Base-by-base conservation (phyloP, 257 asterid species). In the Solanum medicagineum region DNA sequence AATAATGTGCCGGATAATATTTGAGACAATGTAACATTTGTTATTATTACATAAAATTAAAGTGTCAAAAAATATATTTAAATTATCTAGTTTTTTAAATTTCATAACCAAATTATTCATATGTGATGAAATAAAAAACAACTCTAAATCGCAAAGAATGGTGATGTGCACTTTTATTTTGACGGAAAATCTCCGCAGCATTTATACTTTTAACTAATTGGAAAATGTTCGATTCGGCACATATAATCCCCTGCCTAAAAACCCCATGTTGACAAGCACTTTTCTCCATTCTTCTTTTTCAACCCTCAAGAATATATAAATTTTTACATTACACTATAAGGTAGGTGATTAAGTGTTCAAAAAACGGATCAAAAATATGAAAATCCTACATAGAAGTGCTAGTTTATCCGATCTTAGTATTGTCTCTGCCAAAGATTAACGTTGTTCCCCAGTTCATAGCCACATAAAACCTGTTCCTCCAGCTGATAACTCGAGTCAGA, bases 401-500 rank as follows among this genome's bases (percentile, higher is more conserved):
- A 56, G 26, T 55, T 88, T 65, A 90, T 55, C 92, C 89, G 66
- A 94, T 95, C 87, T 94, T 92, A 81, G 98, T 84, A 89, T 89
- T 95, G 87, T 95, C 98, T 89, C 98, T 90, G 85, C 98, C 98
- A 6, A 95, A 95, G 56, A 93, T 94, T 1, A 94, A 91, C 20
- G 98, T 95, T 26, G 97, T 93, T 19, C 92, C 98, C 98, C 98
- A 95, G 92, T 95, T 95, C 51, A 93, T 88, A 8, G 97, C 96
- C 63, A 95, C 98, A 16, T 95, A 93, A 70, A 95, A 87, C 90
- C 97, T 91, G 93, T 95, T 95, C 89, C 98, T 94, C 98, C 98
- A 95, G 91, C 98, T 95, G 80, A 93, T 83, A 32, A 93, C 98
- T 10, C 98, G 90, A 1, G 98, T 94, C 42, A 95, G 92, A 85